Percentiles rank a stretch among this genome's conserved stretches.
These are phyloP conservation scores for Plantago coronopus DNA, from an alignment of 305 asterid species.

Conservation along the genomic window DNA sequence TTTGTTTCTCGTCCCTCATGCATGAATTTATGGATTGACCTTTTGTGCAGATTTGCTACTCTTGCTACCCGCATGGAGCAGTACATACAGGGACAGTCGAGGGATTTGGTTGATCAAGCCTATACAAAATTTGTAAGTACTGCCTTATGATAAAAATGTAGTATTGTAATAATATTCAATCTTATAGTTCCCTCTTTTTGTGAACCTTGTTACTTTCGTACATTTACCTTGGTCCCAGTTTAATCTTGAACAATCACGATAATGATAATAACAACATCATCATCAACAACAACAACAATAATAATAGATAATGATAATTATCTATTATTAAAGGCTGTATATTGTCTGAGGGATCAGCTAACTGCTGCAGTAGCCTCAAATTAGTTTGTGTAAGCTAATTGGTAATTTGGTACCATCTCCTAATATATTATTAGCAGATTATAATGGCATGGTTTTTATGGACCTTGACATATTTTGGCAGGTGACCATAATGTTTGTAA, in stretches of 20 bases:
- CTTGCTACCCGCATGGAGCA: constrained; percentile 99
- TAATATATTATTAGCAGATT: constrained; percentile 13
- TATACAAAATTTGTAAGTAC: constrained; percentile 82
- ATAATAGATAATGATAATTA: too few relatives aligned
- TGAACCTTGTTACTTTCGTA: too few relatives aligned
- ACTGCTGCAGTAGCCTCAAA: constrained; percentile 14
- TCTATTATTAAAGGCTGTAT: too few relatives aligned
- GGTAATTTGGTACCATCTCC: constrained; percentile 5
- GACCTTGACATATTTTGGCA: constrained; percentile 44
- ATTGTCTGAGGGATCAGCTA: constrained; percentile 3
- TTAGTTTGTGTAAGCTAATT: constrained; percentile 14
- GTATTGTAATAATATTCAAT: too few relatives aligned
- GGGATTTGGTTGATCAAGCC: constrained; percentile 98
- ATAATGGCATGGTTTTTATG: constrained; percentile 17
- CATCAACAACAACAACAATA: too few relatives aligned
- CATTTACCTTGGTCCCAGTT: too few relatives aligned
- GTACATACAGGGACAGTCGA: constrained; percentile 96
- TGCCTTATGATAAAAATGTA: constrained; percentile 8
- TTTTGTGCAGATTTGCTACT: constrained; percentile 69
- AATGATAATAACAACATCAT: too few relatives aligned
- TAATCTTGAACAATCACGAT: too few relatives aligned
- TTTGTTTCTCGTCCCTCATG: constrained; percentile 3
- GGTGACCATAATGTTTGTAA: constrained; percentile 95
- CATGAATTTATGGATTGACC: constrained; percentile 27
- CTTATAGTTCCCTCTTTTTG: too few relatives aligned